These are phyloP conservation scores for Corylus heterophylla DNA, from an alignment of 306 rosid species.

Conservation along the genomic window DNA sequence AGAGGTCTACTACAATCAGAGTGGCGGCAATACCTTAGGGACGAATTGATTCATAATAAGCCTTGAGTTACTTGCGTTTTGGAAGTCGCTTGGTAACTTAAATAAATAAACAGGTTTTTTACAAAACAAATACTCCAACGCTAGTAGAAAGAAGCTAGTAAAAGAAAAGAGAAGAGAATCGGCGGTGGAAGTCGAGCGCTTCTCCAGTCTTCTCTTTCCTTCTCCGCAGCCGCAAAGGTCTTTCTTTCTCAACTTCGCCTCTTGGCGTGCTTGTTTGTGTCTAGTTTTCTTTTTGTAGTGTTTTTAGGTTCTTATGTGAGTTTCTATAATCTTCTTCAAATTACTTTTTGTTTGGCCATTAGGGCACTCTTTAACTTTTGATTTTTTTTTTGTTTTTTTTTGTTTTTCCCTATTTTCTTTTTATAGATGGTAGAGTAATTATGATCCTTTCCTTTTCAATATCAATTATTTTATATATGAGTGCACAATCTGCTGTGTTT, in stretches of 20 bases:
- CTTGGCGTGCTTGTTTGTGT: neutral
- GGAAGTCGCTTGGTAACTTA: too few relatives aligned
- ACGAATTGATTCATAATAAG: too few relatives aligned
- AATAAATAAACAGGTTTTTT: too few relatives aligned
- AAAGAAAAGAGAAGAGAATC: neutral
- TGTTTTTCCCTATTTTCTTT: neutral
- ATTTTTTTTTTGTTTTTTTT: neutral
- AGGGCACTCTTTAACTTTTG: neutral
- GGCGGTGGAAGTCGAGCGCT: neutral
- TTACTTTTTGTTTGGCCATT: neutral
- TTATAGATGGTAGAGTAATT: neutral
- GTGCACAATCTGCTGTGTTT: neutral
- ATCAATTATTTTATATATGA: neutral
- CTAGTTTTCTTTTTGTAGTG: neutral
- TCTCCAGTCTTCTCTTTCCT: neutral
- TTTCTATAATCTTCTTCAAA: too few relatives aligned
- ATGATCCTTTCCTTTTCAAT: neutral
- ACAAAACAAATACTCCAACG: neutral
- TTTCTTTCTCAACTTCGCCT: too few relatives aligned
- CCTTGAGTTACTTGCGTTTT: too few relatives aligned
- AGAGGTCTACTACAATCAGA: too few relatives aligned
- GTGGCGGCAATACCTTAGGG: too few relatives aligned
- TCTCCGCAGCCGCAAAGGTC: neutral
- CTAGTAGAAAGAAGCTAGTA: too few relatives aligned
- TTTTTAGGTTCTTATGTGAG: neutral